Conservation (phyloP, 1,139 yeast species). For the Blastobotrys arbuscula region DNA sequence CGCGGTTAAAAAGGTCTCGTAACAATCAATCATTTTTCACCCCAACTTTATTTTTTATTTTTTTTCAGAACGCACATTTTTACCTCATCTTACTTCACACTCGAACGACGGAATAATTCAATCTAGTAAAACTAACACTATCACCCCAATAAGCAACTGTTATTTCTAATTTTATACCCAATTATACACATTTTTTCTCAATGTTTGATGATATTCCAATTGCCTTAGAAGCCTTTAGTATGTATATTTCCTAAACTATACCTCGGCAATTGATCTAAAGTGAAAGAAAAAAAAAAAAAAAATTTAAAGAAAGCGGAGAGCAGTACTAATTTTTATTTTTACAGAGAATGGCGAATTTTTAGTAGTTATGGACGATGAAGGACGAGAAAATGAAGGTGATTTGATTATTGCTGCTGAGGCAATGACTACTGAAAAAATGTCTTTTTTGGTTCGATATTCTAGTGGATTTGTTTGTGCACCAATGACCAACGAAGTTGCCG, state of each 20-base stretch:
- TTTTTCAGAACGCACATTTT: no score
- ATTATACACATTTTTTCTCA: no score
- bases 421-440: constrained; percentile 82
- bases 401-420: constrained; percentile 84
- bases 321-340: background rate
- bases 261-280: background rate
- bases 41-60: no score
- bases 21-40: no score
- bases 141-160: no score
- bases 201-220: constrained; percentile 57
- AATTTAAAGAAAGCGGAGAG: background rate
- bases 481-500: constrained; percentile 70
- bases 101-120: no score
- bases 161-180: no score
- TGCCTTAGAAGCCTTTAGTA: constrained; percentile 70
- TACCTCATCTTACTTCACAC: no score
- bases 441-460: constrained; percentile 77
- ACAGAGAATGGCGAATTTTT: constrained; percentile 78
- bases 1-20: no score
- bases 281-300: background rate
- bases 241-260: constrained; percentile 9
- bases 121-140: no score
- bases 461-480: constrained; percentile 97
- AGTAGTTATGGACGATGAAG: constrained; percentile 92
- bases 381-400: constrained; percentile 97